phyloP scores from a whole-genome alignment of 306 rosid genomes.

The Prinsepia uniflora region DNA sequence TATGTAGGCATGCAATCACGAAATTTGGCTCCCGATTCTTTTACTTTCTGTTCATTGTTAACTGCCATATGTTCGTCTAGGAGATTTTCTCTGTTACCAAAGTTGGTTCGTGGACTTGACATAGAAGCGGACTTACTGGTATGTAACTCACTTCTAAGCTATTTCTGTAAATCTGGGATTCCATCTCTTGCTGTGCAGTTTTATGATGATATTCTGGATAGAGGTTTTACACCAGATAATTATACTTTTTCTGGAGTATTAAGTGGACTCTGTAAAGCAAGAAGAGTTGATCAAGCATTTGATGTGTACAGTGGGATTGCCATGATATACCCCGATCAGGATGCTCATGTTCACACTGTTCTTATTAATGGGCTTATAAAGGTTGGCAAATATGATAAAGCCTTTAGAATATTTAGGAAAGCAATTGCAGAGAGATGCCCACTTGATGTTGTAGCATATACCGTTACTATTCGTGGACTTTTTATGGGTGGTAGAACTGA shows the following conservation, averaged over 20 bases:
- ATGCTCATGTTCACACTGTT: constrained; percentile 56
- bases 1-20: constrained; percentile 23
- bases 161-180: constrained; percentile 38
- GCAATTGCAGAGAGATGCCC: constrained; percentile 32
- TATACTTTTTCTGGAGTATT: constrained; percentile 57
- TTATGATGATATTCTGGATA: constrained; percentile 41
- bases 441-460: constrained; percentile 46
- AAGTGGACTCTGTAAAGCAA: constrained; percentile 47
- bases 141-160: constrained; percentile 54
- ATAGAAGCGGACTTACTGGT: constrained; percentile 49
- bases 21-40: constrained; percentile 49
- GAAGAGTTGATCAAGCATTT: constrained; percentile 49
- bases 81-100: constrained; percentile 41
- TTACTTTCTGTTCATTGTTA: constrained; percentile 41
- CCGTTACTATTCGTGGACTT: constrained; percentile 48
- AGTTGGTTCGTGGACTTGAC: constrained; percentile 27
- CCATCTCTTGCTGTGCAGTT: constrained; percentile 39
- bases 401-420: constrained; percentile 37
- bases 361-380: constrained; percentile 45
- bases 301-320: constrained; percentile 44
- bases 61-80: constrained; percentile 34
- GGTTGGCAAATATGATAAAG: constrained; percentile 38
- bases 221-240: constrained; percentile 52
- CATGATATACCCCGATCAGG: constrained; percentile 30
- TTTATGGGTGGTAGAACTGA: constrained; percentile 44